These are phyloP conservation scores for Ascochyta viciae-villosae DNA, from an alignment of 2,329 filamentous ascomycete genomes.

Conservation along the genomic window DNA sequence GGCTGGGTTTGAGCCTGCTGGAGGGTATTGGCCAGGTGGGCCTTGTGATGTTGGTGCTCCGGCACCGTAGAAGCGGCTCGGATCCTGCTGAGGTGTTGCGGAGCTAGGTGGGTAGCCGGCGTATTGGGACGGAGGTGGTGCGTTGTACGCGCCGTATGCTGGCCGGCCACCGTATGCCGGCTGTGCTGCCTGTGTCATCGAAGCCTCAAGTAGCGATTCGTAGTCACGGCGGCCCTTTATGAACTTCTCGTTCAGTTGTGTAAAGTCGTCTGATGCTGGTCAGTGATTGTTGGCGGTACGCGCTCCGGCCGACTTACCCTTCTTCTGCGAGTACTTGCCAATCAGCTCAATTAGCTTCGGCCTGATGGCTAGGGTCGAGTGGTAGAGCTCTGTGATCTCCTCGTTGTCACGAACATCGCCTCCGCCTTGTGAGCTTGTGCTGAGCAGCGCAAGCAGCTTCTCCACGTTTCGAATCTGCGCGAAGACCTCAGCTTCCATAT, in stretches of 20 bases:
- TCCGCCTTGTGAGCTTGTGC: conserved; percentile 68
- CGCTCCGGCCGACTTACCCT: conserved; percentile 65
- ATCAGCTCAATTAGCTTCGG: conserved; percentile 98
- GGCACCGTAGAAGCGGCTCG: conserved; percentile 38
- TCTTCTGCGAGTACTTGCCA: conserved; percentile 99
- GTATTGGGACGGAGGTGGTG: conserved; percentile 39
- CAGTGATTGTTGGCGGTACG: conserved; percentile 6
- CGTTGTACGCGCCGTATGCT: conserved; percentile 42
- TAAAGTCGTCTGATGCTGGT: conserved; percentile 81
- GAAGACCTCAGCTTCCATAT: conserved; percentile 88
- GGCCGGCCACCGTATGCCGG: conserved; percentile 75
- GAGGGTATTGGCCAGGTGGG: conserved; percentile 48
- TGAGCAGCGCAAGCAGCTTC: conserved; percentile 85
- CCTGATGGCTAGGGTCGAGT: conserved; percentile 90
- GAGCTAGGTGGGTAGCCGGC: conserved; percentile 44
- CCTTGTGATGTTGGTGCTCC: conserved; percentile 43
- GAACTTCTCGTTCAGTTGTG: conserved; percentile 98
- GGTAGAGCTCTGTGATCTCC: conserved; percentile 90
- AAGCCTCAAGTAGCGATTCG: conserved; percentile 91
- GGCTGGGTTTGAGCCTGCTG: conserved; percentile 44
- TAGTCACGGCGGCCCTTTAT: conserved; percentile 98
- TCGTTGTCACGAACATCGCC: conserved; percentile 88
- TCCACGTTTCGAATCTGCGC: conserved; percentile 79
- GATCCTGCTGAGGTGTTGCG: conserved; percentile 45
- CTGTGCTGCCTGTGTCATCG: conserved; percentile 92